phyloP scores from a whole-genome alignment of 2,329 filamentous ascomycete species.

The Plenodomus lindquistii region DNA sequence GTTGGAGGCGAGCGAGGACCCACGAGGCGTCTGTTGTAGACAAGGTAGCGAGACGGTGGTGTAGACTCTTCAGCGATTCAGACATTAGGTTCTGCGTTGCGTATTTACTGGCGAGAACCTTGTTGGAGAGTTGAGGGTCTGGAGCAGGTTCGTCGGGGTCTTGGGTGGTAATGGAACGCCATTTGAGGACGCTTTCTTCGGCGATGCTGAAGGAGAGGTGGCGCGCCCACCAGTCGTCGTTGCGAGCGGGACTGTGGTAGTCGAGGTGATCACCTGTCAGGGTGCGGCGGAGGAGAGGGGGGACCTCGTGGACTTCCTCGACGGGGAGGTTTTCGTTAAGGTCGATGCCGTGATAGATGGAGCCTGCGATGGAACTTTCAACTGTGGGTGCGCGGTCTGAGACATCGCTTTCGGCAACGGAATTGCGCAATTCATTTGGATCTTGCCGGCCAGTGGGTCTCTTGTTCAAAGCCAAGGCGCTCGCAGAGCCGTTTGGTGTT shows the following conservation, averaged over 20 bases:
- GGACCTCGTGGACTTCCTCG: slow-evolving; percentile 54
- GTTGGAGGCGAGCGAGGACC: slow-evolving; percentile 62
- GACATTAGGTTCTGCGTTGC: slow-evolving; percentile 47
- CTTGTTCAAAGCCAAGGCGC: slow-evolving; percentile 24
- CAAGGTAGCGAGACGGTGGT: slow-evolving; percentile 61
- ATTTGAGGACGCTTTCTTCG: slow-evolving; percentile 72
- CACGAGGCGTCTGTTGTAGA: slow-evolving; percentile 61
- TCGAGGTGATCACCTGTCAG: slow-evolving; percentile 55
- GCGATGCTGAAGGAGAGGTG: slow-evolving; percentile 76
- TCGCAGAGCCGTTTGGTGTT: slow-evolving; percentile 37
- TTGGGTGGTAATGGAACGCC: slow-evolving; percentile 48
- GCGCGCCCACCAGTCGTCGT: slow-evolving; percentile 69
- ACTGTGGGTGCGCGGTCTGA: slow-evolving; percentile 46
- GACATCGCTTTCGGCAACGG: slow-evolving; percentile 23
- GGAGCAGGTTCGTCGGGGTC: slow-evolving; percentile 22
- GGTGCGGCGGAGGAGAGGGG: slow-evolving; percentile 63
- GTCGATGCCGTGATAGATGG: slow-evolving; percentile 63
- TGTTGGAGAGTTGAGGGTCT: slow-evolving; percentile 37
- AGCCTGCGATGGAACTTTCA: slow-evolving; percentile 62
- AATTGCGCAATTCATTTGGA: slow-evolving; percentile 14
- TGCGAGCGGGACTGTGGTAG: slow-evolving; percentile 37
- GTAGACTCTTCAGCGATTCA: slow-evolving; percentile 67
- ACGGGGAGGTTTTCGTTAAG: slow-evolving; percentile 46
- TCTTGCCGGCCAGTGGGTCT: slow-evolving; percentile 23
- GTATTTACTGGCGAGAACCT: slow-evolving; percentile 35